These are phyloP conservation scores for Microdochium paspali DNA, from an alignment of 2,329 filamentous ascomycete species.

Conservation along the genomic window DNA sequence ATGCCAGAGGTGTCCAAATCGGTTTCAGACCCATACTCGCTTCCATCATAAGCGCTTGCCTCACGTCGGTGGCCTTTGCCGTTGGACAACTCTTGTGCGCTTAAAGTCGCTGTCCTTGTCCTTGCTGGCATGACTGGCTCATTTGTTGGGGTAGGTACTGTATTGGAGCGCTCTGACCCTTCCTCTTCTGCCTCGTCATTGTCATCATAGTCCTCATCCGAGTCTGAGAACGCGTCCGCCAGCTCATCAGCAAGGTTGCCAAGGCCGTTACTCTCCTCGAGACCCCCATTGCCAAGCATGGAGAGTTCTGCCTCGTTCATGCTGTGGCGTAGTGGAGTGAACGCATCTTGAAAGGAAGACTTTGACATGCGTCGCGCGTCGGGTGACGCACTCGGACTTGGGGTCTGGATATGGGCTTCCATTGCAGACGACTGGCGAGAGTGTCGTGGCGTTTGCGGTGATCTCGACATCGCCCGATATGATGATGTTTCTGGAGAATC, in stretches of 20 bases:
- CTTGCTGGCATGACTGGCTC: constrained; percentile 1
- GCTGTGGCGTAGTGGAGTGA: constrained; percentile 37
- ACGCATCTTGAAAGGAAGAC: constrained; percentile 39
- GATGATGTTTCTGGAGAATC: background rate
- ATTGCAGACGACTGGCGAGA: constrained; percentile 48
- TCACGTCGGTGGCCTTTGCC: constrained; percentile 39
- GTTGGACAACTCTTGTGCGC: constrained; percentile 29
- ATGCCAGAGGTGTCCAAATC: constrained; percentile 63
- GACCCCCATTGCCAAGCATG: constrained; percentile 29
- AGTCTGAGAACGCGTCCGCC: constrained; percentile 61
- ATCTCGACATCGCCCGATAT: constrained; percentile 27
- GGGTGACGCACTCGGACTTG: constrained; percentile 33
- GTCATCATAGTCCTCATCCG: constrained; percentile 50
- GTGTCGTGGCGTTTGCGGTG: constrained; percentile 47
- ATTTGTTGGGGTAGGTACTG: background rate
- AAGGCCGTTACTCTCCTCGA: constrained; percentile 44
- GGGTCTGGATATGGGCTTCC: constrained; percentile 27
- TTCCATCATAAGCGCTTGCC: constrained; percentile 58
- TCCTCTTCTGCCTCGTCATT: constrained; percentile 32
- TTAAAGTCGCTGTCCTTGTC: constrained; percentile 29
- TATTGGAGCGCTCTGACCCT: constrained; percentile 21
- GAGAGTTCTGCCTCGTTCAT: constrained; percentile 37
- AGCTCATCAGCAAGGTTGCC: constrained; percentile 77
- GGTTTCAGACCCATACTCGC: constrained; percentile 64
- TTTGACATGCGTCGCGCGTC: constrained; percentile 38